These are phyloP conservation scores for Calocybe indica DNA, from an alignment of 768 basidiomycete species.

Conservation along the genomic window DNA sequence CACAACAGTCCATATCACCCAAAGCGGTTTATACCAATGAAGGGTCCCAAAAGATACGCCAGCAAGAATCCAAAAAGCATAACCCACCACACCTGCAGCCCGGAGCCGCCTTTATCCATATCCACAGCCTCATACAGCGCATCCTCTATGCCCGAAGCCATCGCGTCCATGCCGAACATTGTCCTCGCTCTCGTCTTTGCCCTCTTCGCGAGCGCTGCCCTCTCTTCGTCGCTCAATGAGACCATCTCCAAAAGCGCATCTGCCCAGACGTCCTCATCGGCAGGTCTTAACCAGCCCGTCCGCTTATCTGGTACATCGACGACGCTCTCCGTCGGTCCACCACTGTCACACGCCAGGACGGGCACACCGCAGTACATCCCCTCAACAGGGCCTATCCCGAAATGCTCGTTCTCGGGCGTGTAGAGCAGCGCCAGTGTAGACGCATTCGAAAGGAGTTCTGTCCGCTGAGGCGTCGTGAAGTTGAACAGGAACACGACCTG, in stretches of 20 bases:
- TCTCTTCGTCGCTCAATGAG: slow-evolving; percentile 30
- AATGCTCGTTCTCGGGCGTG: slow-evolving; percentile 94
- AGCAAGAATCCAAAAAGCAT: no score
- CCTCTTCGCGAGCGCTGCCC: slow-evolving; percentile 42
- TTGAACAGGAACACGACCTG: slow-evolving; percentile 88
- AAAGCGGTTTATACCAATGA: no score
- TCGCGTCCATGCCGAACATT: slow-evolving; percentile 73
- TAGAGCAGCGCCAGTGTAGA: slow-evolving; percentile 78
- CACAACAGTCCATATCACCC: no score
- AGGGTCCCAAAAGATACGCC: no score
- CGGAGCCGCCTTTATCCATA: slow-evolving; percentile 28
- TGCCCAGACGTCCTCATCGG: slow-evolving; percentile 66
- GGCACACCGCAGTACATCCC: slow-evolving; percentile 91
- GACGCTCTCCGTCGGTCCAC: slow-evolving; percentile 89
- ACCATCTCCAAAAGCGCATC: slow-evolving; percentile 58
- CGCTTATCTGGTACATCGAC: slow-evolving; percentile 28
- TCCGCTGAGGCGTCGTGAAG: slow-evolving; percentile 80
- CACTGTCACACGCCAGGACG: slow-evolving; percentile 80
- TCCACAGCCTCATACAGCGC: slow-evolving; percentile 47
- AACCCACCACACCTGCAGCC: no score
- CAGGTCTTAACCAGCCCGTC: slow-evolving; percentile 75
- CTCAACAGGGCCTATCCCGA: slow-evolving; percentile 95
- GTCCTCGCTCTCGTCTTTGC: slow-evolving; percentile 57
- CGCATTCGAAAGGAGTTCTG: slow-evolving; percentile 64
- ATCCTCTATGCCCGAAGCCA: slow-evolving; percentile 55